Conservation (phyloP, 768 basidiomycete genomes). For the Leccinellum rugosiceps region DNA sequence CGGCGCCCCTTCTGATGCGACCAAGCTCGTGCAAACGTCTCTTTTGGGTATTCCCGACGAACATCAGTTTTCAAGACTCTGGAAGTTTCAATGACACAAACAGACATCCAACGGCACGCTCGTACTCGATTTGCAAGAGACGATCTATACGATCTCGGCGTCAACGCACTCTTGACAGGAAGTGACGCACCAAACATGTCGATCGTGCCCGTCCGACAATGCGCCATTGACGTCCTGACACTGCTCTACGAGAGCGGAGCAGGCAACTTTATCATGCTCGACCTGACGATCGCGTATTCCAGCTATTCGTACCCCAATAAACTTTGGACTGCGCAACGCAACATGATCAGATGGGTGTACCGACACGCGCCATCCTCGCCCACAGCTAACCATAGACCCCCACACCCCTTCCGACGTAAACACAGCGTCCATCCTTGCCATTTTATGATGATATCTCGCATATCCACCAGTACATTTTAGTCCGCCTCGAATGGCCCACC, state of each 20-base stretch:
- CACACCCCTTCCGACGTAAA: not conserved
- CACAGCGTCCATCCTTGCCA: slow-evolving; percentile 3
- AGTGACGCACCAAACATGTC: slow-evolving; percentile 43
- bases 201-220: slow-evolving; percentile 53
- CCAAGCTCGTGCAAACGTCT: slow-evolving; percentile 1
- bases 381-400: not conserved
- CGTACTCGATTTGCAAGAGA: slow-evolving; percentile 36
- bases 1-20: slow-evolving; percentile 3
- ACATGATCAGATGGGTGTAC: slow-evolving; percentile 56
- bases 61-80: too few relatives aligned
- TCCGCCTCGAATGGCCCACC: not conserved
- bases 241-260: slow-evolving; percentile 55
- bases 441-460: not conserved
- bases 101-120: slow-evolving; percentile 40
- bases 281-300: slow-evolving; percentile 47
- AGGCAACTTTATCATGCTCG: slow-evolving; percentile 62
- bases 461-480: not conserved
- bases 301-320: slow-evolving; percentile 43
- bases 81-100: slow-evolving; percentile 11
- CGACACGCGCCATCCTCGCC: not conserved
- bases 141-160: slow-evolving; percentile 63
- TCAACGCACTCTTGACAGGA: slow-evolving; percentile 50
- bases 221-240: slow-evolving; percentile 60
- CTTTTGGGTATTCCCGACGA: not conserved
- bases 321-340: slow-evolving; percentile 50